Conservation (phyloP, 1,139 yeast species). For the Candida gigantensis region DNA sequence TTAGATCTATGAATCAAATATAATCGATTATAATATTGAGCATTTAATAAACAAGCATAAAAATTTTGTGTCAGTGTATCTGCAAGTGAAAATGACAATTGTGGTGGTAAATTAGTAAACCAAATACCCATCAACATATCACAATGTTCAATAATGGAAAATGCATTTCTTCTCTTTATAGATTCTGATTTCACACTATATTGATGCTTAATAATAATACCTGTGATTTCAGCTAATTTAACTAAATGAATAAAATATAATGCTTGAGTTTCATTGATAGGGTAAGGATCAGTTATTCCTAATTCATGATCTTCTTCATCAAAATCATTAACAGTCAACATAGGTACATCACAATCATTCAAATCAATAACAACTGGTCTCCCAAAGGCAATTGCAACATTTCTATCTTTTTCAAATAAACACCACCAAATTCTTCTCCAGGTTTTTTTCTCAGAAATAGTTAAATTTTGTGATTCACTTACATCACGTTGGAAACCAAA, state of each 20-base stretch:
- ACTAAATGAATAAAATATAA: slow-evolving; percentile 64
- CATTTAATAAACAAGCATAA: slow-evolving; percentile 62
- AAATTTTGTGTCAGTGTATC: slow-evolving; percentile 56
- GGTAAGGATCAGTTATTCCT: slow-evolving; percentile 41
- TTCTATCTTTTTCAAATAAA: slow-evolving; percentile 68
- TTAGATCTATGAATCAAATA: slow-evolving; percentile 75
- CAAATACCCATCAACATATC: slow-evolving; percentile 81
- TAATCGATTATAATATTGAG: slow-evolving; percentile 72
- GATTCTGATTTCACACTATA: slow-evolving; percentile 70
- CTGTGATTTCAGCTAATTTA: slow-evolving; percentile 73
- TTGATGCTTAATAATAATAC: slow-evolving; percentile 70
- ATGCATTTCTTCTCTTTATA: slow-evolving; percentile 47
- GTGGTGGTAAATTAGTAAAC: slow-evolving; percentile 70
- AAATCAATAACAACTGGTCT: slow-evolving; percentile 70
- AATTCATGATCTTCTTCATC: slow-evolving; percentile 51
- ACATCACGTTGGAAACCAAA: slow-evolving; percentile 71
- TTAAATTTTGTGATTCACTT: slow-evolving; percentile 30
- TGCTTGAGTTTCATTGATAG: slow-evolving; percentile 50
- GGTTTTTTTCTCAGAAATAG: slow-evolving; percentile 49
- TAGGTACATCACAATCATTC: slow-evolving; percentile 77
- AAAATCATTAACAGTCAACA: slow-evolving; percentile 68
- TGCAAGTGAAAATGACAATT: slow-evolving; percentile 61
- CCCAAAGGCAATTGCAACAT: slow-evolving; percentile 75
- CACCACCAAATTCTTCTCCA: slow-evolving; percentile 85
- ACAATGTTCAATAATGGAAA: slow-evolving; percentile 66